Percentiles rank a stretch among this genome's conserved stretches.
phyloP scores from a whole-genome alignment of 257 asterid genomes.

The Mitragyna speciosa region DNA sequence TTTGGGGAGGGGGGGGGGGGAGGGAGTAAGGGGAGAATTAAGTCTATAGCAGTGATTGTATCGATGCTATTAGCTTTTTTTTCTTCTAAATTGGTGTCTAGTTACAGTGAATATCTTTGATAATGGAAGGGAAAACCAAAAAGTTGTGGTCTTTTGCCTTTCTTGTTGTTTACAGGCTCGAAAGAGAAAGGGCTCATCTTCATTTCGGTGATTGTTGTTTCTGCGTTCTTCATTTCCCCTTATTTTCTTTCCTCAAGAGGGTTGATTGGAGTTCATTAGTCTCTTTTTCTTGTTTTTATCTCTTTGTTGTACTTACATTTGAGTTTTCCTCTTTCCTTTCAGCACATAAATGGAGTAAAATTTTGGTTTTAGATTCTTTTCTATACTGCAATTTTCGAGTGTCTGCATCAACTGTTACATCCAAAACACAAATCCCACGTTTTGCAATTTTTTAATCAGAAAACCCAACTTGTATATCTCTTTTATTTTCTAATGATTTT shows the following conservation, averaged over 20 bases:
- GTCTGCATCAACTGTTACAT: slow-evolving; percentile 25
- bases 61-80: neutral
- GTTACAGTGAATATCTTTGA: slow-evolving; percentile 11
- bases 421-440: slow-evolving; percentile 5
- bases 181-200: slow-evolving; percentile 15
- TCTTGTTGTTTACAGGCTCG: slow-evolving; percentile 10
- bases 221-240: neutral
- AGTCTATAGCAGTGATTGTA: neutral
- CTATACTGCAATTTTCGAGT: slow-evolving; percentile 15
- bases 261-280: neutral
- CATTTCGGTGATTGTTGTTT: neutral
- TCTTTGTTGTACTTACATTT: neutral
- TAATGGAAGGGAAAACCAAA: slow-evolving; percentile 16
- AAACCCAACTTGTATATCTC: neutral
- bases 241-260: neutral
- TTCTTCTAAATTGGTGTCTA: slow-evolving; percentile 10
- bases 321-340: neutral
- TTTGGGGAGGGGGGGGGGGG: too few species aligned
- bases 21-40: too few species aligned
- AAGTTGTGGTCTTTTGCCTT: slow-evolving; percentile 7
- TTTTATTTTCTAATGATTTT: neutral
- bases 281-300: neutral
- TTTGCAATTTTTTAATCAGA: slow-evolving; percentile 9
- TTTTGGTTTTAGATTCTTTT: slow-evolving; percentile 9
- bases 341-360: slow-evolving; percentile 6